Conservation (phyloP, 2,329 filamentous ascomycete genomes). For the Pseudocercospora macadamiae region DNA sequence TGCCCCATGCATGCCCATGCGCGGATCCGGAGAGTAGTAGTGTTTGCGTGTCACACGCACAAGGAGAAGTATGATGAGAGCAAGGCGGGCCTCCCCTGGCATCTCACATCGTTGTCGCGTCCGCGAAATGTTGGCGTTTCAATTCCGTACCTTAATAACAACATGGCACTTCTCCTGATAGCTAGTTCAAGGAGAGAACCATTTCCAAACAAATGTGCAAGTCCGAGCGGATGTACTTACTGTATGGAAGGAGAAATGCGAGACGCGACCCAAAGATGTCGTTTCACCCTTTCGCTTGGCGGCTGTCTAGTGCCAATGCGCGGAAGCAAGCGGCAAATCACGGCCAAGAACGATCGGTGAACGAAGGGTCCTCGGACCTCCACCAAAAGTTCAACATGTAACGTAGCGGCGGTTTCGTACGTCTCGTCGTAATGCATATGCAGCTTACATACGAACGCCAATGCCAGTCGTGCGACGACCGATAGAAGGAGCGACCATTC, state of each 20-base stretch:
- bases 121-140: neutral
- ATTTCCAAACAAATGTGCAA: neutral
- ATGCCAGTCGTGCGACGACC: neutral
- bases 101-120: neutral
- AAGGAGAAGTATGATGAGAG: too few species aligned
- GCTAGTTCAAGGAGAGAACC: neutral
- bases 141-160: neutral
- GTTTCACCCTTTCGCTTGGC: neutral
- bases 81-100: too few species aligned
- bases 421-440: neutral
- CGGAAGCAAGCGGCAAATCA: neutral
- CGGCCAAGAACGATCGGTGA: neutral
- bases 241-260: too few species aligned
- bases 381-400: neutral
- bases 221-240: neutral
- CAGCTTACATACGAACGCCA: neutral
- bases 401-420: neutral
- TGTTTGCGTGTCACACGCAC: too few species aligned
- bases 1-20: too few species aligned
- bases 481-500: neutral
- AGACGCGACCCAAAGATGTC: too few species aligned
- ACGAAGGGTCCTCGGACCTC: neutral
- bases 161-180: neutral
- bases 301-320: neutral
- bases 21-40: too few species aligned